Evolutionary conservation across 1,284 basidiomycete genomes (phyloP), one percentile per base, ranked within the genome.

Genomic region (Coniferiporia sulphurascens): DNA sequence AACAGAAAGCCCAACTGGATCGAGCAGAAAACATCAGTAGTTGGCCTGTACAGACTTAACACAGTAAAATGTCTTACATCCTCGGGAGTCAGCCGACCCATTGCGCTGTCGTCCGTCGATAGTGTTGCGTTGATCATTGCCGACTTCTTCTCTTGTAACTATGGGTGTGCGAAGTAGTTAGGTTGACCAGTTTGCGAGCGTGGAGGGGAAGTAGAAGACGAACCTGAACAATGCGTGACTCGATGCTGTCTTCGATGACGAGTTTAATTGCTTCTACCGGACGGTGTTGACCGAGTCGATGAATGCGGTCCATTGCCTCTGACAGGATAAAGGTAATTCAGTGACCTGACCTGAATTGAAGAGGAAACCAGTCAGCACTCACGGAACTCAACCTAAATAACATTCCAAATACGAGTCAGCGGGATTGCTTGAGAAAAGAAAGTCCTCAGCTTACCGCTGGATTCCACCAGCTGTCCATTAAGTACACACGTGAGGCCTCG

Each of bases 301-400:
- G 92, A 61, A 95, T 95, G 60, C 95, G 89, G 72, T 98, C 95
- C 94, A 97, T 97, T 2, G 95, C 95, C 81, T 98, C 89, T 91
- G 79, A 27, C 27, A 61, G 63, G 52, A 46, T 36, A 15, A 27
- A 41, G 32, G 19, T 55, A 41, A 67, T 62, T 70, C 66, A 19
- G 70, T 56, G 66, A 59, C 63, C 56, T 61, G 45, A 36, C 27
- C 22, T 35, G 10, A 56, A 41, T 17, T 35, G 43, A 45, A 52
- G 53, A 55, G 13, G 60, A 50, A n/a, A 43, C 27, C 27, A 59
- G 57, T 45, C 45, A 38, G 27, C 12, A 76, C 85, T 70, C 68
- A 89, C 87, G 87, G 68, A 79, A 90, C 73, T 88, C 85, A 59
- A 90, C 81, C 78, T 83, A 53, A 53, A 27, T 27, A 3, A 27